Base-by-base conservation (phyloP, 1,139 yeast genomes). In the Martiniozyma asiatica region DNA sequence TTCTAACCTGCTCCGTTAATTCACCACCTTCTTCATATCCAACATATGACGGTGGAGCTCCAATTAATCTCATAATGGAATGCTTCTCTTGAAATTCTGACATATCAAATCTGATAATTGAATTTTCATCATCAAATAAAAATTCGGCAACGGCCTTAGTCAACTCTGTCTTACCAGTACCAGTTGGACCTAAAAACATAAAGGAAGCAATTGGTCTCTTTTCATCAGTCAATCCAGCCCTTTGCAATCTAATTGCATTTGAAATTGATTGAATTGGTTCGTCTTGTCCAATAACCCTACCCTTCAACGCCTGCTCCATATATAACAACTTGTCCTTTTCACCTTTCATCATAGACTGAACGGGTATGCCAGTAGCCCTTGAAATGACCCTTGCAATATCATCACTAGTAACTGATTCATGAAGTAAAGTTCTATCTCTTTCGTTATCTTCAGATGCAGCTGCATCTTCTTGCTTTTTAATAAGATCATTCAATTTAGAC, bases 31-130 rank as follows among this genome's bases (percentile, higher is more conserved):
- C 92, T 47, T 89, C 98, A 56, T 85, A 87, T 28, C 96, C 93
- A 20, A 89, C 96, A 51, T 89, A 89, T 8, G 97, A 96, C 11
- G 98, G 98, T 6, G 98, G 98, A 1, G 97, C 89, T 27, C 98
- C 98, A 44, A 89, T 84, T 37, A 89, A 66, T 41, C 96, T 68
- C 24, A 94, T 79, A 9, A 87, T 74, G 0, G 94, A 67, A 54
- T 85, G 96, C 51, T 81, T 80, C 51, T 89, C 98, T 57, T 87
- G 97, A 55, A 87, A 89, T 53, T 89, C 98, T 15, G 94, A 81
- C 97, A 89, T 89, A 53, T 89, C 98, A 52, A 89, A 87, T 43
- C 97, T 66, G 20, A 85, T 72, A 18, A 89, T 87, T 6, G 94
- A 71, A 27, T 73, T 66, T 45, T 81, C 85, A 53, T 87, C 89